Conservation (phyloP, 2,329 filamentous ascomycete species). For the Pleoardoris graminearum region DNA sequence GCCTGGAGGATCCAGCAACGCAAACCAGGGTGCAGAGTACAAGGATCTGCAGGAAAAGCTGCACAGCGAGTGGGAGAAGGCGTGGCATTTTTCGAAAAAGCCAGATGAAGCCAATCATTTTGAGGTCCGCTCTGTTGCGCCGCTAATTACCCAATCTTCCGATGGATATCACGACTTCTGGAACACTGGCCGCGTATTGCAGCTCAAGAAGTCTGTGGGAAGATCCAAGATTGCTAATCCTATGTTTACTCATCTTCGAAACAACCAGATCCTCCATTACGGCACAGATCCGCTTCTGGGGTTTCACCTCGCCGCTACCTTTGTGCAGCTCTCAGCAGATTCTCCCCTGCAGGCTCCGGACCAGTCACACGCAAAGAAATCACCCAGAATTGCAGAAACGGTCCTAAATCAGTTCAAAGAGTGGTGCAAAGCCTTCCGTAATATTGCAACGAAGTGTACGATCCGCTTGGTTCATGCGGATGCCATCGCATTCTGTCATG, state of each 20-base stretch:
- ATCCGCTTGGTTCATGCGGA: conserved; percentile 57
- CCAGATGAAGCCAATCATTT: not conserved
- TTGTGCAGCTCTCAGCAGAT: conserved; percentile 6
- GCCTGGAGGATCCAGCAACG: too few species aligned
- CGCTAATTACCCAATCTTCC: conserved; percentile 24
- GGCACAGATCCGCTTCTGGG: conserved; percentile 57
- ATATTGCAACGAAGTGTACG: conserved; percentile 32
- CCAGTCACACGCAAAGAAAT: not conserved
- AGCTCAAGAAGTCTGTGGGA: conserved; percentile 14
- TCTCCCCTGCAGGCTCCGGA: not conserved
- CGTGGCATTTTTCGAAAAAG: not conserved
- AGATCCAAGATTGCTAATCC: conserved; percentile 36
- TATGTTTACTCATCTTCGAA: conserved; percentile 46
- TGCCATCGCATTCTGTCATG: conserved; percentile 57
- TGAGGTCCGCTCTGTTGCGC: conserved; percentile 24
- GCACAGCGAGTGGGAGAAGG: conserved; percentile 5
- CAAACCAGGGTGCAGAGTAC: not conserved
- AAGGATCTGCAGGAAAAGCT: conserved; percentile 2
- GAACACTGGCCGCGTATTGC: conserved; percentile 3
- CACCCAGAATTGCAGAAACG: conserved; percentile 19
- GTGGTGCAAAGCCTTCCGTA: conserved; percentile 52
- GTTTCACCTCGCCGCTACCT: conserved; percentile 57
- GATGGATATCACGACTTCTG: conserved; percentile 29
- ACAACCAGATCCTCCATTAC: conserved; percentile 51
- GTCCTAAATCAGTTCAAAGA: conserved; percentile 53